Percentiles rank a stretch among this genome's conserved stretches.
These are phyloP conservation scores for Dryas octopetala DNA, from an alignment of 306 rosid genomes.

Conservation along the genomic window DNA sequence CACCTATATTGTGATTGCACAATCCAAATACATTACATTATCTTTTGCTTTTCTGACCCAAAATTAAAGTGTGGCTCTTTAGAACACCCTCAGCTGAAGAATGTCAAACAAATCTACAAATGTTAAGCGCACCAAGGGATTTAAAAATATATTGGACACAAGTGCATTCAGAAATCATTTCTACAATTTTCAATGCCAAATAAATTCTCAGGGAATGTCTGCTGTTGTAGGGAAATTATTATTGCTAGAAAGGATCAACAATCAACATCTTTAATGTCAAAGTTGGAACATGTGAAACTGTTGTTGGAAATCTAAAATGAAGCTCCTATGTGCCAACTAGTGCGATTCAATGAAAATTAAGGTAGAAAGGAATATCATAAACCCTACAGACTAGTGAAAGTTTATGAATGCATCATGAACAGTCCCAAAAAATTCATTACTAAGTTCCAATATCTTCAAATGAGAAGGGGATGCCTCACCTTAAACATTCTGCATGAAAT, in stretches of 20 bases:
- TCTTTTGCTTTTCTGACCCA: neutral
- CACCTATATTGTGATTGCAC: neutral
- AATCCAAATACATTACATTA: constrained; percentile 5
- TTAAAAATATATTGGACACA: neutral
- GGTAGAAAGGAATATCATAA: neutral
- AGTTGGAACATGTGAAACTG: neutral
- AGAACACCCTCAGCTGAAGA: neutral
- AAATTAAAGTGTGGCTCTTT: neutral
- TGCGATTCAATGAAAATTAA: neutral
- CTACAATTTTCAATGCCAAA: neutral
- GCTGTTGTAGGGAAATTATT: neutral
- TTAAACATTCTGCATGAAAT: neutral
- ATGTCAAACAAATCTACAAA: neutral
- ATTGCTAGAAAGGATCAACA: neutral
- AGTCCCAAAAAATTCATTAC: neutral
- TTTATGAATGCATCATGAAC: neutral
- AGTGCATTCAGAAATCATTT: neutral
- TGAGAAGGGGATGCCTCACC: neutral
- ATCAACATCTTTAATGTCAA: neutral
- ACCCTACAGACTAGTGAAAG: neutral
- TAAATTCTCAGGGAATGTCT: neutral
- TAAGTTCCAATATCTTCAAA: neutral
- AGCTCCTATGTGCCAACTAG: neutral
- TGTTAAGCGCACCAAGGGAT: neutral
- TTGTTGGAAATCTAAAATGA: neutral